Conservation (phyloP, 805 yeast genomes). For the Ogataea allantospora region DNA sequence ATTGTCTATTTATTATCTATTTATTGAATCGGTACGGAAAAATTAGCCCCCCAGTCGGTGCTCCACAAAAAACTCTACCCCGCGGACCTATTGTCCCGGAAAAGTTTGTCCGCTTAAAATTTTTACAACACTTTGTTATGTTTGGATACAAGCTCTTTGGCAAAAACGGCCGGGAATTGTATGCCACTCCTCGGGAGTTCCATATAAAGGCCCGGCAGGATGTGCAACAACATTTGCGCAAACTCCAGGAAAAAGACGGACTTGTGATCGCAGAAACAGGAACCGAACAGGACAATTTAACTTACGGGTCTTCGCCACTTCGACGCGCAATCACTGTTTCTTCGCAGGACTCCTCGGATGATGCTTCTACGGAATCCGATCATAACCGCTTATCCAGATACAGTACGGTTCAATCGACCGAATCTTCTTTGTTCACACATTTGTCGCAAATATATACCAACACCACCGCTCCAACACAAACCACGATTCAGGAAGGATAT, state of each 20-base stretch:
- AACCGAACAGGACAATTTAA: conserved; percentile 10
- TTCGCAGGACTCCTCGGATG: conserved; percentile 19
- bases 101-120: conserved; percentile 9
- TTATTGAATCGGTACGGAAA: conserved; percentile 3
- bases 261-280: neutral
- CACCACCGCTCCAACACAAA: conserved; percentile 22
- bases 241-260: conserved; percentile 10
- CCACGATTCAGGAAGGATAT: conserved; percentile 9
- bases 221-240: conserved; percentile 28
- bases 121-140: conserved; percentile 20
- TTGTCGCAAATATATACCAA: conserved; percentile 30
- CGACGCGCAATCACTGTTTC: conserved; percentile 27
- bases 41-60: neutral
- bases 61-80: conserved; percentile 6
- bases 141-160: conserved; percentile 32
- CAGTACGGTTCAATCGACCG: conserved; percentile 17
- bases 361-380: conserved; percentile 19
- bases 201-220: conserved; percentile 35
- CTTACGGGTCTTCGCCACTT: conserved; percentile 36
- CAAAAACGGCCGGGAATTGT: conserved; percentile 26
- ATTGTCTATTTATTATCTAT: conserved; percentile 1
- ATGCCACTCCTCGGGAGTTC: conserved; percentile 33
- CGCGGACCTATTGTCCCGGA: conserved; percentile 5
- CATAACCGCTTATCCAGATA: conserved; percentile 12
- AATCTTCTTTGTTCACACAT: conserved; percentile 27